Evolutionary conservation across 2,329 filamentous ascomycete species (phyloP), one percentile per base, ranked within the genome.

Genomic region (Alternaria sp.): DNA sequence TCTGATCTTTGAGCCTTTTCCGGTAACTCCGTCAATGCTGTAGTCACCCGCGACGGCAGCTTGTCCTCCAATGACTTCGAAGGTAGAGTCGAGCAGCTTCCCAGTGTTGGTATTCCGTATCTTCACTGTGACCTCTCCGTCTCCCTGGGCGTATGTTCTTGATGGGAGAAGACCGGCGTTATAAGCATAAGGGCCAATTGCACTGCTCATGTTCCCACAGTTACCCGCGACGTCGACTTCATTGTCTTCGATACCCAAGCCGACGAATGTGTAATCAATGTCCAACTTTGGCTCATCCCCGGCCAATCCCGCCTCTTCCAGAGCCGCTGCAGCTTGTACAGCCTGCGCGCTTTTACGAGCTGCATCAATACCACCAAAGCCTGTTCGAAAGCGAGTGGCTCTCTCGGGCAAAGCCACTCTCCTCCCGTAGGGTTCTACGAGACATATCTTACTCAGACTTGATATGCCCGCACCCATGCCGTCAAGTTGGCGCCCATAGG

Each of bases 171-270:
- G 65, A 3, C 85, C 82, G 23, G 83, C 77, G 79, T 92, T 80
- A 74, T 89, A 81, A 3, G 88, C 88, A 72, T 87, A 89, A 0
- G 91, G 90, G 0, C 90, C 91, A 49, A 73, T 66, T 0, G 91
- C 90, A 0, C 90, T 91, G 54, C 93, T 87, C 89, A 93, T 90
- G 75, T 93, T 93, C n/a, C 91, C 91, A 74, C 90, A 93, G 70
- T 92, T 93, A 23, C 90, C 88, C 0, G 88, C 87, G 71, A 87
- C 85, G 71, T 93, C 90, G 3, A 93, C 83, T 30, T 82, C 79
- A 5, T 82, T 81, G 68, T 89, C 84, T 56, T 86, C 85, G 58
- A 93, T 86, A 3, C 90, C 90, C 7, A 93, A 82, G 43, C 89
- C 88, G 2, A 90, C 87, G 74, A 93, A 93, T 0, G 90, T 93